Evolutionary conservation across 2,329 filamentous ascomycete species (phyloP), one percentile per base, ranked within the genome.

Genomic region (Pezicula rhizophila): DNA sequence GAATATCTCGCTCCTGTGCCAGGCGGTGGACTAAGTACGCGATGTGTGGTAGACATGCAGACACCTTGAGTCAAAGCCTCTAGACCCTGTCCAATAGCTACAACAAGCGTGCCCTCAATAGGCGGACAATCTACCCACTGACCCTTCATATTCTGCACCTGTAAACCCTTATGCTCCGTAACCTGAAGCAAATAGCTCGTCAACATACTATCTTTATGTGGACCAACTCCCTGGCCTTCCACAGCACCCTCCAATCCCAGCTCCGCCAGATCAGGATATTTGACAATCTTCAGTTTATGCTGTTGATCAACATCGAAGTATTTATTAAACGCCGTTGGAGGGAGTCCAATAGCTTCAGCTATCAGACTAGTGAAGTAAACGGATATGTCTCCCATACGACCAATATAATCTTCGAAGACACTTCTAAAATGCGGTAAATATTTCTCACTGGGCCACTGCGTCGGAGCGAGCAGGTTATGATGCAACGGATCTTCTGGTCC

Each of bases 211-310:
- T 92, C 88, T 67, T 92, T 92, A 71, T 92, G 87, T 31, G 88
- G 87, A 0, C 87, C 88, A 0, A 91, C 85, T 58, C 72, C 80
- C 57, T 84, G 80, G 50, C 75, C 74, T 54, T 75, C 65, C 18
- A 60, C 64, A 23, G 57, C 55, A 3, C 49, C 63, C 35, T 55
- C 49, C 2, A 75, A 64, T 0, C 76, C 78, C 1, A 87, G 69
- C 64, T 81, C 76, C n/a, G 70, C 67, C 11, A 79, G 66, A 63
- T 93, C 89, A 0, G 89, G 89, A 63, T 93, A 95, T 70, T 87
- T 89, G 52, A 95, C 84, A 51, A 95, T 84, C 72, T 95, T 95
- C 60, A 95, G 76, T 72, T 95, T 95, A 71, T 95, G 88, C 70
- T 93, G 89, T 71, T 66, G 59, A 38, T 76, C 68, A 1, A 59